Base-by-base conservation (phyloP, 192 early-diverging fungal genomes). In the Entomortierella lignicola region DNA sequence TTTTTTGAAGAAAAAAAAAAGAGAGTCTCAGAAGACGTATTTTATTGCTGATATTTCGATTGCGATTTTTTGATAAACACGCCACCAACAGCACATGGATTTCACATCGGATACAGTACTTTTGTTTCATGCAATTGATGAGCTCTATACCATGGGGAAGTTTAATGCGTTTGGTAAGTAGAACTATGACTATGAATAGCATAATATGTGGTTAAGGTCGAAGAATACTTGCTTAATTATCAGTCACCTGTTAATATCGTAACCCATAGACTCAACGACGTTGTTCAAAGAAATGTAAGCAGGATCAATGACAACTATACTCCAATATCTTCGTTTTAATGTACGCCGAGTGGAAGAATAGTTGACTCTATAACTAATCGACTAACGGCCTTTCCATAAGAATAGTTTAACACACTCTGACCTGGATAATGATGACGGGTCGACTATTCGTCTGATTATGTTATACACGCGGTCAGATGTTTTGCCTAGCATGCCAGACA, bases 141-240 rank as follows among this genome's bases (percentile, higher is more conserved):
- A 73, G 48, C 55, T 81, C 6, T 81, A 73, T 42, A 61, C 80
- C 4, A 81, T 73, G 80, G 80, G 80, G 34, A 58, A 73, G 20
- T 81, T 64, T 29, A 43, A 18, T 3, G 32, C 57, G 11, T 81
- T 72, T 58, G 66, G 80, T 73, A 69, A 43, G 77, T 25, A 17
- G 25, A 42, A 20, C 1, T 6, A 11, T 42, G 17, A 42, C 10
- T 10, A 15, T 4, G 17, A 4, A 50, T 50, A 17, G 17, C 15
- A 21, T 21, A 3, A 4, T 50, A 50, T 17, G 15, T 4, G 4
- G 21, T 50, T 50, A 37, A 10, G 34, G 34, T 4, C 10, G 34
- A 37, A 4, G 4, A 4, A 37, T 37, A 37, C 17, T 17, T 50
- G 47, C 11, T 23, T 4, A 13, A 54, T 4, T 54, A 7, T 54